Evolutionary conservation across 2,329 filamentous ascomycete species (phyloP), one percentile per base, ranked within the genome.

Genomic region (Sporothrix dimorphospora): DNA sequence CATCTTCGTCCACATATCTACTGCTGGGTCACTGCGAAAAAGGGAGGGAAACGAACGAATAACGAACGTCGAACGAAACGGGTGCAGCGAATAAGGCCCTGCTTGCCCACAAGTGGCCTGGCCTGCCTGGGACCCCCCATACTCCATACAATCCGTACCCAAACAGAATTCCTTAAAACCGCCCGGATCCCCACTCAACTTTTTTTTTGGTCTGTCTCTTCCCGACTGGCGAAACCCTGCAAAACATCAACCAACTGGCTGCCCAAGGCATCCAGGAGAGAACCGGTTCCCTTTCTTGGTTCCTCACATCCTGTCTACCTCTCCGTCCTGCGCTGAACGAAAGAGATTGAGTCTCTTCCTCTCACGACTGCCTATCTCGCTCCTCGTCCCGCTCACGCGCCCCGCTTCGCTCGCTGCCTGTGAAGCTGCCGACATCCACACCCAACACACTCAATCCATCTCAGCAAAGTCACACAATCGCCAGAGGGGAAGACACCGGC

Each of bases 151-250:
- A n/a, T 11, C 30, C 51, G 21, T 65, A 40, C 59, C 59, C 59
- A 65, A 65, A 45, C 21, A 69, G 42, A 72, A 42, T 59, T 66
- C 59, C 69, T 70, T 72, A 69, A 73, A 68, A 69, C 59, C 63
- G 47, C 14, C 71, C 40, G 53, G 45, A 65, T 71, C 72, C 72
- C 72, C 72, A 71, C 72, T 69, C 63, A 19, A 47, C 45, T 72
- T 72, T 68, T 55, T 63, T 61, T 61, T 38, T 70, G 55, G 47
- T 27, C 49, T 63, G 27, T 45, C 55, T 63, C 69, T 66, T 49
- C 42, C 63, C 27, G 69, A 70, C 53, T 63, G 42, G 55, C 69
- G 42, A 70, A 69, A 38, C 66, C 66, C 34, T 68, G 45, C 47
- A 53, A 67, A 69, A 42, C 49, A 66, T 45, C 70, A 59, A 63